A percentile compares a stretch with the other conserved stretches of the same genome.
Evolutionary conservation across 768 basidiomycete genomes (phyloP).

Genomic region (Lactarius sanguifluus): DNA sequence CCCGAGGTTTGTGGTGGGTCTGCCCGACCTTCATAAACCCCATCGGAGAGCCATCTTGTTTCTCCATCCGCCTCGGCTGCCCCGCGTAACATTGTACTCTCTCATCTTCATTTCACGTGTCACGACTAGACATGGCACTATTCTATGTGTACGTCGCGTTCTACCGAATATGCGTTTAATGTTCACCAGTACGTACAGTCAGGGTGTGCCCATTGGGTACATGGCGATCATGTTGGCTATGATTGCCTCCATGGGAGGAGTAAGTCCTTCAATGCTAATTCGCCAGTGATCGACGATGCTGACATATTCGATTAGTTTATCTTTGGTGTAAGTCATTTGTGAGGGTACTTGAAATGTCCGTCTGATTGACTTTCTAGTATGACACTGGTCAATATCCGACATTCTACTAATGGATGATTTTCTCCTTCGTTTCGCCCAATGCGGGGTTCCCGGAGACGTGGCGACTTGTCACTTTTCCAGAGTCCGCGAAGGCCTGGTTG

Average conservation of each 20-base stretch:
- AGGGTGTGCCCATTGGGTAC: slow-evolving; percentile 61
- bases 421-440: slow-evolving; percentile 58
- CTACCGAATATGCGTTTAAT: slow-evolving; percentile 1
- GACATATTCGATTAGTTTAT: slow-evolving; percentile 27
- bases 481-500: slow-evolving; percentile 65
- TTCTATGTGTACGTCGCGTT: slow-evolving; percentile 34
- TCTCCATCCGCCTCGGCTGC: not conserved
- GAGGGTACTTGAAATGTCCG: not conserved
- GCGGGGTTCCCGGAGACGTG: slow-evolving; percentile 41
- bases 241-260: slow-evolving; percentile 68
- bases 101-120: not conserved
- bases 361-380: slow-evolving; percentile 39
- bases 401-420: slow-evolving; percentile 75
- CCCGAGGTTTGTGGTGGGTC: not conserved
- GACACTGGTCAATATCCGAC: slow-evolving; percentile 80
- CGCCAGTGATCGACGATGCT: not conserved
- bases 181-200: slow-evolving; percentile 36
- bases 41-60: not conserved
- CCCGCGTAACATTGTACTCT: not conserved
- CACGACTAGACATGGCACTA: slow-evolving; percentile 32
- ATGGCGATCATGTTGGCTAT: slow-evolving; percentile 65
- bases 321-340: slow-evolving; percentile 33
- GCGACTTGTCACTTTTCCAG: slow-evolving; percentile 52
- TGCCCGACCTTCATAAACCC: slow-evolving; percentile 8
- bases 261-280: slow-evolving; percentile 19